Conservation (phyloP, 2,329 filamentous ascomycete genomes). For the Cercospora zeina region DNA sequence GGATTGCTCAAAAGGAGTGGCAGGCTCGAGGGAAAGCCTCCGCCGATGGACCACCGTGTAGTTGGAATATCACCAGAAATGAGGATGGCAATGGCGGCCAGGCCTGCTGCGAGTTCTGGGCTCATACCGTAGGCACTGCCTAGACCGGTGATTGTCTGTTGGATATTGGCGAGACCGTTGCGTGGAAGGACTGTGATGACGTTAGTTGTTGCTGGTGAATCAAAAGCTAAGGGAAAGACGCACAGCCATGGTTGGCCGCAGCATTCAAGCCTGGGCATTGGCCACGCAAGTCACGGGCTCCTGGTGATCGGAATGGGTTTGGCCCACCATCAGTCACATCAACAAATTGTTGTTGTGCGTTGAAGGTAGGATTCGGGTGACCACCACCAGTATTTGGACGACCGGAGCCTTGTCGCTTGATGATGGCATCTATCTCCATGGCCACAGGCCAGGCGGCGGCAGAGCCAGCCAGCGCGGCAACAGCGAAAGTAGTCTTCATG, state of each 20-base stretch:
- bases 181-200: slow-evolving; percentile 5
- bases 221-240: slow-evolving; percentile 6
- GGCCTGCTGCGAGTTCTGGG: slow-evolving; percentile 27
- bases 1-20: slow-evolving; percentile 25
- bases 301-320: slow-evolving; percentile 35
- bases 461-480: slow-evolving; percentile 21
- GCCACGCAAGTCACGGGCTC: slow-evolving; percentile 34
- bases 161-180: slow-evolving; percentile 18
- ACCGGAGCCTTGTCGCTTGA: slow-evolving; percentile 19
- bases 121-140: slow-evolving; percentile 39
- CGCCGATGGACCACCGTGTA: slow-evolving; percentile 37
- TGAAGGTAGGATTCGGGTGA: slow-evolving; percentile 26
- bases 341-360: slow-evolving; percentile 25
- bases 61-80: slow-evolving; percentile 22
- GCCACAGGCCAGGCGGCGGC: slow-evolving; percentile 24
- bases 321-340: slow-evolving; percentile 31
- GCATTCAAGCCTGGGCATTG: slow-evolving; percentile 31
- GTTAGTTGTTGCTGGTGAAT: background rate
- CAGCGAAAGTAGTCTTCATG: slow-evolving; percentile 17
- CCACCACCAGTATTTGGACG: slow-evolving; percentile 24
- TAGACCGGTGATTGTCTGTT: slow-evolving; percentile 25
- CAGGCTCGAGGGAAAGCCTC: slow-evolving; percentile 20
- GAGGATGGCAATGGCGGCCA: slow-evolving; percentile 38
- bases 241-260: slow-evolving; percentile 32
- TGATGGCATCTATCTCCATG: slow-evolving; percentile 19